Evolutionary conservation across 2,329 filamentous ascomycete genomes (phyloP).

Genomic region (Cladophialophora immunda): DNA sequence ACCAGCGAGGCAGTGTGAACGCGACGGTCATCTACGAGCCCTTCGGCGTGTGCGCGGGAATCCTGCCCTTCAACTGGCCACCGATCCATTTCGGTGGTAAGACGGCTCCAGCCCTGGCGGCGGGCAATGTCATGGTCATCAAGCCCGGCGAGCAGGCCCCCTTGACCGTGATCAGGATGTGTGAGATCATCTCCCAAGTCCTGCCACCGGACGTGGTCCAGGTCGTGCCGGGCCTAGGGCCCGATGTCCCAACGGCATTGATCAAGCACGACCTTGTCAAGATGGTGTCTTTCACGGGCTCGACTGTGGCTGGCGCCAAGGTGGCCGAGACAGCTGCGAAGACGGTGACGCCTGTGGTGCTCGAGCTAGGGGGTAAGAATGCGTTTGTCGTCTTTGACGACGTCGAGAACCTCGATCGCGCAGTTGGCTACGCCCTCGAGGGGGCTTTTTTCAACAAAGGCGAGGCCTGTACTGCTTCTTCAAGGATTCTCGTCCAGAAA

Average conservation of each 20-base stretch:
- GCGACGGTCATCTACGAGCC: conserved; percentile 29
- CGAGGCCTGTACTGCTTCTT: conserved; percentile 35
- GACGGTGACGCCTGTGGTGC: conserved; percentile 77
- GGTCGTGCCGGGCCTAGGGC: conserved; percentile 68
- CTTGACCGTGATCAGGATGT: conserved; percentile 44
- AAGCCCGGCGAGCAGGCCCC: conserved; percentile 49
- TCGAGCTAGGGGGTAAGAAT: conserved; percentile 86
- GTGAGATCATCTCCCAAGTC: conserved; percentile 45
- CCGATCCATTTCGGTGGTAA: conserved; percentile 54
- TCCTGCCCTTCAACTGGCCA: conserved; percentile 67
- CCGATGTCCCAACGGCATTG: conserved; percentile 53
- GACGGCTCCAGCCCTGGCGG: conserved; percentile 46
- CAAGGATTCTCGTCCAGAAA: conserved; percentile 33
- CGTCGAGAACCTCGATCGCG: conserved; percentile 72
- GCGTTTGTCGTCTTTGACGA: conserved; percentile 81
- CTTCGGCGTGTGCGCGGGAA: conserved; percentile 49
- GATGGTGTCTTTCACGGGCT: conserved; percentile 83
- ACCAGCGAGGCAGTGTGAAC: conserved; percentile 25
- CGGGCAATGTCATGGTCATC: conserved; percentile 49
- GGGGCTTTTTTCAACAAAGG: conserved; percentile 38
- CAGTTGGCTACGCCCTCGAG: conserved; percentile 57
- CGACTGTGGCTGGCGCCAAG: conserved; percentile 73
- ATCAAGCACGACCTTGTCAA: conserved; percentile 69
- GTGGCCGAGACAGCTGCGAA: conserved; percentile 75
- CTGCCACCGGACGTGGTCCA: conserved; percentile 46